A percentile compares a stretch with the other conserved stretches of the same genome.
Conservation (phyloP, 768 basidiomycete genomes). For the Lactarius deliciosus region DNA sequence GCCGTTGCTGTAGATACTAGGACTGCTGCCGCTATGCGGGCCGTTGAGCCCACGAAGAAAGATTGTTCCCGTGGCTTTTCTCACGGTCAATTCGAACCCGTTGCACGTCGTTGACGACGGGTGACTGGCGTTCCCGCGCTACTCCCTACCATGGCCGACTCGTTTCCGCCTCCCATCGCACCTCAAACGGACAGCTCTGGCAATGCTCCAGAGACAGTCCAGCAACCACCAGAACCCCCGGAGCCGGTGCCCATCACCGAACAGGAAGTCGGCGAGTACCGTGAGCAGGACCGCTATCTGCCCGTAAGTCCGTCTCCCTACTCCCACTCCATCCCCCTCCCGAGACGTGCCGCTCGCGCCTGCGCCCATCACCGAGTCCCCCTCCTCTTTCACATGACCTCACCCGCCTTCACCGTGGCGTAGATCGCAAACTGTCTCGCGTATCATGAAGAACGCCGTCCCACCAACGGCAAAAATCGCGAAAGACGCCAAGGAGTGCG, state of each 20-base stretch:
- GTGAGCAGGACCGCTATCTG: constrained; percentile 94
- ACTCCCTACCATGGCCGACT: constrained; percentile 24
- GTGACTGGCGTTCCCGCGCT: constrained; percentile 22
- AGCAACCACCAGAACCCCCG: constrained; percentile 37
- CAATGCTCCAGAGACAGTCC: constrained; percentile 34
- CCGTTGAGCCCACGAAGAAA: not conserved
- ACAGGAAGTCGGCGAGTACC: constrained; percentile 89
- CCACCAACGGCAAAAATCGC: constrained; percentile 93
- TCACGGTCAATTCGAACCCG: constrained; percentile 17
- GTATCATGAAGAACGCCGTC: constrained; percentile 94
- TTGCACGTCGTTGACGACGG: constrained; percentile 17
- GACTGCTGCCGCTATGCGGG: not conserved
- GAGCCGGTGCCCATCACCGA: constrained; percentile 80
- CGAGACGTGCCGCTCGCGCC: not conserved
- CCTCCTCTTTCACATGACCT: not conserved
- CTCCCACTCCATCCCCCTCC: not conserved
- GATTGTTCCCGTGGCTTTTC: constrained; percentile 2
- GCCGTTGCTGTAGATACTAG: not conserved
- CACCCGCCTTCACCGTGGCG: not conserved
- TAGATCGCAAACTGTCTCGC: constrained; percentile 97
- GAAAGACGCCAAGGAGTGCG: constrained; percentile 97
- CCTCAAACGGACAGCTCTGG: constrained; percentile 27
- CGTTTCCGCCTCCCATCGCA: constrained; percentile 26
- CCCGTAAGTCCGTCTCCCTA: constrained; percentile 54
- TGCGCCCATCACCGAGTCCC: not conserved